Evolutionary conservation across 306 rosid species (phyloP).

Genomic region (Fagus crenata): DNA sequence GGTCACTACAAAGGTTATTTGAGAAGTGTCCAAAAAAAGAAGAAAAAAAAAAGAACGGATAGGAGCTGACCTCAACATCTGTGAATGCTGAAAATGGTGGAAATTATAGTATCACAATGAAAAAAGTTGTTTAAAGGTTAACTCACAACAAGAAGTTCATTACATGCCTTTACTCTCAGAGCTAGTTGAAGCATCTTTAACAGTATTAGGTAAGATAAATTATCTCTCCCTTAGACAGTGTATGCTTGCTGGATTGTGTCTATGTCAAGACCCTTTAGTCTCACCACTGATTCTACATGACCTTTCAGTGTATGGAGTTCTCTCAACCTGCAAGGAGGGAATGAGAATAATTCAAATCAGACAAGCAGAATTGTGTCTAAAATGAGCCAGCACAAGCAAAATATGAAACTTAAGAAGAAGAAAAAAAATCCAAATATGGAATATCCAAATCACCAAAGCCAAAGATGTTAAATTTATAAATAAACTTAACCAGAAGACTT

Average conservation of each 20-base stretch:
- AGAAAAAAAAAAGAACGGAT: conserved; percentile 7
- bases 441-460: not conserved
- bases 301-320: conserved; percentile 92
- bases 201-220: conserved; percentile 33
- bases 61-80: conserved; percentile 34
- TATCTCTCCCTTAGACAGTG: conserved; percentile 61
- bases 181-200: conserved; percentile 46
- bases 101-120: conserved; percentile 28
- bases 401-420: no score
- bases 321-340: conserved; percentile 59
- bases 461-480: not conserved
- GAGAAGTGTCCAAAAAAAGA: conserved; percentile 7
- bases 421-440: not conserved
- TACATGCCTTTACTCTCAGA: conserved; percentile 47
- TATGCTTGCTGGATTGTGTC: conserved; percentile 98
- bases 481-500: not conserved
- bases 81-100: conserved; percentile 36
- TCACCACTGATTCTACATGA: conserved; percentile 97
- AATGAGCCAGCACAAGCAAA: not conserved
- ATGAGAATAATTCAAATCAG: conserved; percentile 6
- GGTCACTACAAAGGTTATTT: conserved; percentile 10
- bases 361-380: not conserved
- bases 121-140: conserved; percentile 18
- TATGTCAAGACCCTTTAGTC: conserved; percentile 91
- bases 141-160: conserved; percentile 30